Evolutionary conservation across 345 rosid species (phyloP), one percentile per base, ranked within the genome.

Genomic region (Geranium brycei): DNA sequence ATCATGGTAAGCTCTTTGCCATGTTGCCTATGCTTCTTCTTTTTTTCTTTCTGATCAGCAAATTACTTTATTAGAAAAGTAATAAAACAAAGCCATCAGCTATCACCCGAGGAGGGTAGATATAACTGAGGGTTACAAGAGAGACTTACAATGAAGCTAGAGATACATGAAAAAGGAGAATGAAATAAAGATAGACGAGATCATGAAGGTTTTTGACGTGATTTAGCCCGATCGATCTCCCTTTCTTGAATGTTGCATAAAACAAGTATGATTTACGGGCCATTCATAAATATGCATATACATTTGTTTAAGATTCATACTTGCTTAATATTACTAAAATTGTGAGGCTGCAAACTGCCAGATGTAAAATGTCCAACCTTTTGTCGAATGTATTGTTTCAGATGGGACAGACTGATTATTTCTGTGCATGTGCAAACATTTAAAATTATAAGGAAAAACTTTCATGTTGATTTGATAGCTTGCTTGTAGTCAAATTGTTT

Each of bases 1-100:
- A 68, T 82, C 97, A 61, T 93, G 99, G 99, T 93, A 77, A 78
- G 81, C 66, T 76, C 1, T 66, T 35, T 51, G 30, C 12, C 62
- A 32, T 63, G 13, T 59, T 4, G 31, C 59, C 19, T 19, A 30
- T 60, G 28, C 28, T 23, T 23, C 28, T 23, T 23, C 2, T 23
- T 23, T 23, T 23, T 23, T 23, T 2, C 2, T 23, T 23, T 23
- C 28, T 23, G 28, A 23, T 23, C 28, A 23, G 28, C 28, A 23
- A 23, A 23, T 23, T 1, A 23, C 28, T 23, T 23, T 23, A 23
- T 23, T 23, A 23, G 28, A 23, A 23, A 23, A 23, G 2, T 23
- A 23, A 23, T 23, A 23, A 23, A 23, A 23, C 28, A 23, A 23
- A 23, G 28, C 28, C 28, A 23, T 23, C 28, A 23, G 28, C 28